Evolutionary conservation across 176 grass and related monocot species (phyloP).

Genomic region (Carex parvula): DNA sequence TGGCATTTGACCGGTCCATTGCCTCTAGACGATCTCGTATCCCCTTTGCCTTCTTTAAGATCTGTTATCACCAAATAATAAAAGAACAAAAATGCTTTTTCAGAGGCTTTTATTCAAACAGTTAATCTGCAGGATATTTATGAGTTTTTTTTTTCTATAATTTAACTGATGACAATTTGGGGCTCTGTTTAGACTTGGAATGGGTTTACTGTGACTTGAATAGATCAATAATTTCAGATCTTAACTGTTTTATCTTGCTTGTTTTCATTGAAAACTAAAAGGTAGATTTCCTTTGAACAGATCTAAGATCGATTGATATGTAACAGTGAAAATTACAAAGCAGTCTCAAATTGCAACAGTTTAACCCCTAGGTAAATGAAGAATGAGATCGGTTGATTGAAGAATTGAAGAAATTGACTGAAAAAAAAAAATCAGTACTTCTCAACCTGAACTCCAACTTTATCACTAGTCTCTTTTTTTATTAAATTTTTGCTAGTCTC

Average conservation of each 20-base stretch:
- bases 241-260: background rate
- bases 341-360: background rate
- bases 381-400: background rate
- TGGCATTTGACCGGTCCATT: conserved; percentile 69
- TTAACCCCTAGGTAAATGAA: background rate
- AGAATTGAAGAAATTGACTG: background rate
- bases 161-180: background rate
- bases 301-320: background rate
- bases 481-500: background rate
- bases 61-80: background rate
- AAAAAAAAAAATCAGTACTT: background rate
- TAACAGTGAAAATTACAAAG: background rate
- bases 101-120: conserved; percentile 3
- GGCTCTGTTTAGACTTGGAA: background rate
- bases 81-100: background rate
- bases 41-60: conserved; percentile 39
- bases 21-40: conserved; percentile 70
- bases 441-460: background rate
- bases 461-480: background rate
- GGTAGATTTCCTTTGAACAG: background rate
- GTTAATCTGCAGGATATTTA: background rate
- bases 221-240: background rate
- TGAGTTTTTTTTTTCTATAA: background rate
- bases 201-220: background rate
- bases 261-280: background rate